Conservation (phyloP, 257 asterid species). For the Solanum commersonii region DNA sequence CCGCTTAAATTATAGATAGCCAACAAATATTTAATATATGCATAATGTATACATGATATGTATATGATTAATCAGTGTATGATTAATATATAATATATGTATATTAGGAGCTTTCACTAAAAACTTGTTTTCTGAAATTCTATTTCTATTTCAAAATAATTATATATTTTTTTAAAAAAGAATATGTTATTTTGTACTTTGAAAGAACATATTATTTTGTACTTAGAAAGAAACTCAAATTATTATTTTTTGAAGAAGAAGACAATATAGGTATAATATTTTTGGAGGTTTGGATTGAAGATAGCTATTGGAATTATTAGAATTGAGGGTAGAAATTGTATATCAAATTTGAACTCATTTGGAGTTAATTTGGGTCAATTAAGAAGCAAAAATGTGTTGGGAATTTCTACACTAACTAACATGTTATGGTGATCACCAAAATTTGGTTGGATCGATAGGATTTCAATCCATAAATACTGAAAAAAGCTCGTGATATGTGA, state of each 20-base stretch:
- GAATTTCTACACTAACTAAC: neutral
- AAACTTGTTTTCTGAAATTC: neutral
- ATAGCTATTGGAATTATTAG: neutral
- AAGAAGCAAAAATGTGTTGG: neutral
- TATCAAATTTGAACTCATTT: neutral
- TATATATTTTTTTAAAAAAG: rapidly evolving
- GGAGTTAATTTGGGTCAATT: neutral
- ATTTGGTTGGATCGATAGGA: neutral
- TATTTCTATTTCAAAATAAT: too few relatives aligned
- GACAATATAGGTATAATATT: neutral
- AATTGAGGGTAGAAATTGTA: neutral
- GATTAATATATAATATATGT: too few relatives aligned
- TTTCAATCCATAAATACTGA: neutral
- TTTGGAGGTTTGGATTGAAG: neutral
- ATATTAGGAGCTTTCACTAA: neutral
- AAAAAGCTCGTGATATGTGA: neutral
- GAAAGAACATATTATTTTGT: neutral
- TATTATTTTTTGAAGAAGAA: neutral
- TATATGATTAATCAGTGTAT: too few relatives aligned
- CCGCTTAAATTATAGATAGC: neutral
- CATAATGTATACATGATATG: too few relatives aligned
- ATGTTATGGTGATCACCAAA: neutral
- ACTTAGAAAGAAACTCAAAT: neutral
- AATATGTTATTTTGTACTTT: neutral
- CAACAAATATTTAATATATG: too few relatives aligned